Evolutionary conservation across 75 land plant genomes (phyloP), one percentile per base, ranked within the genome.

Genomic region (Picea sitchensis): DNA sequence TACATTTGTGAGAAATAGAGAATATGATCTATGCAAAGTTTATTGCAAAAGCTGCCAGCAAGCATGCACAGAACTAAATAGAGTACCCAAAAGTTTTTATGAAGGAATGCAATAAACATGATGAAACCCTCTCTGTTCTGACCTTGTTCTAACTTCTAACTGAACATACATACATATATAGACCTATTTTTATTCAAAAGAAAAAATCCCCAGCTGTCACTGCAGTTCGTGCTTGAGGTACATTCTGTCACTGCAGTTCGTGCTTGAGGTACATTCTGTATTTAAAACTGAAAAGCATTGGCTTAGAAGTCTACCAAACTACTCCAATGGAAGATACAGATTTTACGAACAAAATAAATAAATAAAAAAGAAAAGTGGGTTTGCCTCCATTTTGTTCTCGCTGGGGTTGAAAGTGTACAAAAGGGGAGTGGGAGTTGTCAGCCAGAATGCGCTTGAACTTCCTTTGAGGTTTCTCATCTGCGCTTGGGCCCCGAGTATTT

Each of bases 351-450:
- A 31, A 57, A 65, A 63, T 65, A 62, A 47, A 86, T 59, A 18
- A 7, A 54, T 58, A n/a, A n/a, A 36, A 57, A 73, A 81, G 20
- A n/a, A 30, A 12, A 56, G 57, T 61, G 18, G 56, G 18, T 21
- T 20, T 59, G 79, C 78, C 78, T 67, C 71, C 58, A 64, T 64
- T 67, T 13, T 62, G 64, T 21, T 80, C 79, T 15, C 77, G 79
- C 7, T 58, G 73, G 36, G 60, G 75, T 3, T 77, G 85, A 14
- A 91, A 58, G 72, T 95, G 98, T 26, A 82, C 76, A 85, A 95
- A 95, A 2, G 92, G 89, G 5, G 79, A 75, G 30, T 84, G 86
- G 41, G 98, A 91, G 62, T 93, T 95, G 61, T 95, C 96, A 2
- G 92, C 98, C 18, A 93, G 83, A 61, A 89, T 82, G 41, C 85